These are phyloP conservation scores for Nicotiana benthamiana DNA, from an alignment of 257 asterid genomes.

Conservation along the genomic window DNA sequence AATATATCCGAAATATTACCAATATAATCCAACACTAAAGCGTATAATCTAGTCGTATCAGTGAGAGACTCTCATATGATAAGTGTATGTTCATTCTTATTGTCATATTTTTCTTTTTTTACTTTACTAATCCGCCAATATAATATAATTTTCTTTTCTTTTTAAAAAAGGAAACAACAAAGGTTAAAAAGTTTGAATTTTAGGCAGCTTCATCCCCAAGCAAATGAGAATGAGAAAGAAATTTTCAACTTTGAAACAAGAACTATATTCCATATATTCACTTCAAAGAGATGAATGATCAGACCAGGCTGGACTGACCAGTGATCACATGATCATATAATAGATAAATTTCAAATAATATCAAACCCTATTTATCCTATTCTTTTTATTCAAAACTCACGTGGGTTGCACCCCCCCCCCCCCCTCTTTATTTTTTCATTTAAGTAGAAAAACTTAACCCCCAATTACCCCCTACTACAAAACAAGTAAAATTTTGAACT, in stretches of 20 bases:
- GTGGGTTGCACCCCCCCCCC: background rate
- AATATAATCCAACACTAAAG: background rate
- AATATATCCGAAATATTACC: background rate
- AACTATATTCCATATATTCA: background rate
- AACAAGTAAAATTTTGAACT: background rate
- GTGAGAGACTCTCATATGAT: background rate
- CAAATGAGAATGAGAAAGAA: background rate
- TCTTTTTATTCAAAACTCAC: background rate
- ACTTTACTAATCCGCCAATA: background rate
- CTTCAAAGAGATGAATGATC: conserved; percentile 1
- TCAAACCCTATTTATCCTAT: background rate
- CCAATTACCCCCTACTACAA: background rate
- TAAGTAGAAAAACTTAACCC: background rate
- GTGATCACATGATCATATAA: background rate
- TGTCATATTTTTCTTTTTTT: background rate
- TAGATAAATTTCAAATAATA: background rate
- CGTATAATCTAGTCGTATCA: background rate
- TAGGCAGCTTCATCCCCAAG: background rate
- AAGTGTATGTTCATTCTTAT: background rate
- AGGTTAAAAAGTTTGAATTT: background rate
- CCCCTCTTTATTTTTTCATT: background rate
- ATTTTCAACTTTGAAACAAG: background rate
- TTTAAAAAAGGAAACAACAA: background rate
- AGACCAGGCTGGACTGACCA: conserved; percentile 11
- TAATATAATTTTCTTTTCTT: too few species aligned